phyloP scores from a whole-genome alignment of 441 rosid genomes.

The Gossypium laxum region DNA sequence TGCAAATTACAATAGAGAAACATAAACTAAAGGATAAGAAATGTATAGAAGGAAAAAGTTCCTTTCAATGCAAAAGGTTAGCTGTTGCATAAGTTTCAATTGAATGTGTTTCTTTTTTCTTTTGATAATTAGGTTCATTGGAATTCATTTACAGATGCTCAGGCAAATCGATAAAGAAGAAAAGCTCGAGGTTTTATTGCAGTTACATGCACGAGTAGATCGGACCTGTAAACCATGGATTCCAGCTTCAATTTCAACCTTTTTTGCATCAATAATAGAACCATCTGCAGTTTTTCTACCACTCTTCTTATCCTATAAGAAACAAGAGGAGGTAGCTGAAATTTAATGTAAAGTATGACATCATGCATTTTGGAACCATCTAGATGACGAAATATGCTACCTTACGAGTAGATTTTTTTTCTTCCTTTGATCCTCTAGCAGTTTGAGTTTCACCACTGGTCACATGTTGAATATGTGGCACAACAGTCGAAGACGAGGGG shows the following conservation, averaged over 20 bases:
- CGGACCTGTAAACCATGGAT: conserved; percentile 67
- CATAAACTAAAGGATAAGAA: background rate
- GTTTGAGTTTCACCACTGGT: conserved; percentile 29
- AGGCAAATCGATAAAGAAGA: background rate
- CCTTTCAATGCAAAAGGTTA: background rate
- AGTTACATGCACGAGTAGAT: conserved; percentile 5
- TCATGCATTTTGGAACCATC: background rate
- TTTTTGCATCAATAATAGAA: conserved; percentile 44
- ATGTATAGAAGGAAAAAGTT: background rate
- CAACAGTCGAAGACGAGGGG: conserved; percentile 29
- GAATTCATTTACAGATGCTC: background rate
- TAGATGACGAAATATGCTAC: conserved; percentile 26
- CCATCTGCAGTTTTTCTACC: conserved; percentile 32
- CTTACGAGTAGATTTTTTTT: conserved; percentile 35
- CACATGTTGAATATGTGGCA: conserved; percentile 41
- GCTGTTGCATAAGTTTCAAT: background rate
- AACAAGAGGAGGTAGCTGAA: conserved; percentile 12
- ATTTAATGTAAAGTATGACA: conserved; percentile 7
- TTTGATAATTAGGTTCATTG: background rate
- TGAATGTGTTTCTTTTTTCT: background rate
- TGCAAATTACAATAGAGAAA: background rate
- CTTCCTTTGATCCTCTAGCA: conserved; percentile 26
- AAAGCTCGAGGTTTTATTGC: background rate
- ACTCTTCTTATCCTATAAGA: conserved; percentile 32
- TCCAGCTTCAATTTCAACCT: conserved; percentile 69